Evolutionary conservation across 106 monocot genomes (phyloP).

Genomic region (Allium sativum): DNA sequence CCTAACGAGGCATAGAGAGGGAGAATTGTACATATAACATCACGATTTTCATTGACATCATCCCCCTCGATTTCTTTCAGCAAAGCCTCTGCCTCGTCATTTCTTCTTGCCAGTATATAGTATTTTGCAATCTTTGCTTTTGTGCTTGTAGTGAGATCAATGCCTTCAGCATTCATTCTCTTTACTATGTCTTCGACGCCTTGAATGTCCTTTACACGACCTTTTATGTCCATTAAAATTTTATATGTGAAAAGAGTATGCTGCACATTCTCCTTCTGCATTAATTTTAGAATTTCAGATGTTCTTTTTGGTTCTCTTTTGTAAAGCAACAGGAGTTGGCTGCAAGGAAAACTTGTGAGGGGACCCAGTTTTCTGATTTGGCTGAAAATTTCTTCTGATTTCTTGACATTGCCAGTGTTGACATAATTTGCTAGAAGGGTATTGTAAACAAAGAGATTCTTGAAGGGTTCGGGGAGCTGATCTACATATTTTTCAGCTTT

Average conservation of each 20-base stretch:
- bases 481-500: conserved; percentile 63
- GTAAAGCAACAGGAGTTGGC: conserved; percentile 83
- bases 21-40: conserved; percentile 38
- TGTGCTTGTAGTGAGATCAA: conserved; percentile 37
- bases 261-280: conserved; percentile 86
- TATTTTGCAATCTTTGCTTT: conserved; percentile 42
- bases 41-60: conserved; percentile 40
- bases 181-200: conserved; percentile 73
- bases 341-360: conserved; percentile 49
- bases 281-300: conserved; percentile 62
- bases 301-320: conserved; percentile 71
- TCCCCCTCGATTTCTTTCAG: conserved; percentile 69
- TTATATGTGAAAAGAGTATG: conserved; percentile 66
- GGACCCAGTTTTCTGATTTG: conserved; percentile 59
- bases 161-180: conserved; percentile 63
- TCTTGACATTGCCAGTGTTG: conserved; percentile 30
- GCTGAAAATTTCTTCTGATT: conserved; percentile 77
- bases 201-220: conserved; percentile 42
- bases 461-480: conserved; percentile 52
- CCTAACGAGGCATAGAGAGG: conserved; percentile 59
- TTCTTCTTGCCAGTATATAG: conserved; percentile 40
- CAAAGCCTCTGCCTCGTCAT: conserved; percentile 40
- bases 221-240: conserved; percentile 80
- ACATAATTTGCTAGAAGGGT: conserved; percentile 76
- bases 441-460: conserved; percentile 52